Evolutionary conservation across 176 grass and related monocot species (phyloP), one percentile per base, ranked within the genome.

Genomic region (Carex scoparia): DNA sequence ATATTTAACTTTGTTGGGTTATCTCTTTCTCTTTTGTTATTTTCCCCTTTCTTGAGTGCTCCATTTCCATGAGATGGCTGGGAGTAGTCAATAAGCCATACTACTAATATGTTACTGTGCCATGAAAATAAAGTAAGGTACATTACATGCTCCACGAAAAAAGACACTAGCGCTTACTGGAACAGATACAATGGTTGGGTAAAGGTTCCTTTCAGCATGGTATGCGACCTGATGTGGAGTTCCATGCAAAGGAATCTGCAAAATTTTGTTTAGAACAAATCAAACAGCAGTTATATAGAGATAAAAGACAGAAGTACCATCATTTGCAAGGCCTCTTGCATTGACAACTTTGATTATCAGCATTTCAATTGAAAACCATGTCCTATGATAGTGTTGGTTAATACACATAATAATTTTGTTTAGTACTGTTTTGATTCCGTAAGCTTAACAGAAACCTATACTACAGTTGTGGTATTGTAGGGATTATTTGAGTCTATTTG

Each of bases 161-260:
- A 15, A 65, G n/a, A 84, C 68, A 27, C 18, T 16, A 48, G 60
- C 85, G 88, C 95, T 93, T 98, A 98, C 95, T 80, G 92, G 95
- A 90, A 94, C 42, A 65, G 95, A 98, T 81, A 98, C 81, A 68
- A 98, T 98, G 63, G 94, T 85, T 37, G 95, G 92, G 87, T 94
- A 98, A 4, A 98, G 74, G 61, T 94, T 94, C 75, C 87, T 90
- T 66, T 98, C 95, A 81, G 89, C 79, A 93, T 94, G 89, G 84
- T 94, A 98, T 79, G 92, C 93, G 35, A 98, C 92, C 63, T 98
- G 95, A 91, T 98, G 92, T 28, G 95, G 92, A 31, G 92, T 98
- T 51, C 89, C 95, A 87, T 88, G 82, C 88, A 98, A 89, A 83
- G 92, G 89, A 51, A 98, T 81, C 95, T 98, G 77, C 51, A 84